These are phyloP conservation scores for Stagonosporopsis rhizophila DNA, from an alignment of 2,329 filamentous ascomycete genomes.

Conservation along the genomic window DNA sequence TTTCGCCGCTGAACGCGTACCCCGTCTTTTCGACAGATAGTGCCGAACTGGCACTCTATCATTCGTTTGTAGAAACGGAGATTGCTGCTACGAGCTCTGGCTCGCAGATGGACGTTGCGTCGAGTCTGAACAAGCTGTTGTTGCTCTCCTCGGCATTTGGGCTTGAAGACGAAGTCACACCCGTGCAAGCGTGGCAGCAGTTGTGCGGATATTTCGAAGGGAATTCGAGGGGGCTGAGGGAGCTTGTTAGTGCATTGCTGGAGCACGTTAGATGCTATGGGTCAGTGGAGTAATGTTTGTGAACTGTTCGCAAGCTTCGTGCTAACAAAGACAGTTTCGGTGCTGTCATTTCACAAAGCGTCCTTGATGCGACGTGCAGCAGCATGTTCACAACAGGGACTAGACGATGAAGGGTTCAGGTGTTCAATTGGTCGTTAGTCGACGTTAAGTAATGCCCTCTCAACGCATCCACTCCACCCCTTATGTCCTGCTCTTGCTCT, in stretches of 20 bases:
- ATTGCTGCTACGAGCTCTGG: no score
- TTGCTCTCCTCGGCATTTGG: no score
- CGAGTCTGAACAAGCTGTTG: no score
- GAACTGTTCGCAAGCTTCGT: no score
- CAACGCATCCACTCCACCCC: slow-evolving; percentile 5
- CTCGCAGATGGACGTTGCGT: no score
- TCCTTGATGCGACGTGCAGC: slow-evolving; percentile 21
- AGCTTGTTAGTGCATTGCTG: slow-evolving; percentile 32
- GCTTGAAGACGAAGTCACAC: no score
- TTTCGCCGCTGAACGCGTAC: no score
- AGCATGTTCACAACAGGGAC: slow-evolving; percentile 6
- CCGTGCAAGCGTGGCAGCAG: slow-evolving; percentile 48
- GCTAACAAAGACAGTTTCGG: slow-evolving; percentile 23
- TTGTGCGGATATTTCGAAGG: slow-evolving; percentile 35
- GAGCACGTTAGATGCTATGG: slow-evolving; percentile 42
- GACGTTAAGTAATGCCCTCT: neutral
- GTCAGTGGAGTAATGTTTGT: slow-evolving; percentile 23
- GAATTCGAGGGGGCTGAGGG: no score
- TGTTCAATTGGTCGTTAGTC: slow-evolving; percentile 11
- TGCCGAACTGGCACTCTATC: no score
- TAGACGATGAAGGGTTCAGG: neutral
- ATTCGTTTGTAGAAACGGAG: neutral
- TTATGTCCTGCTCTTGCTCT: slow-evolving; percentile 13
- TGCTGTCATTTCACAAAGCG: slow-evolving; percentile 15
- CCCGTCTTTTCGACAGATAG: no score